Conservation (phyloP, 169 alveolate genomes). For the Perkinsus olseni region DNA sequence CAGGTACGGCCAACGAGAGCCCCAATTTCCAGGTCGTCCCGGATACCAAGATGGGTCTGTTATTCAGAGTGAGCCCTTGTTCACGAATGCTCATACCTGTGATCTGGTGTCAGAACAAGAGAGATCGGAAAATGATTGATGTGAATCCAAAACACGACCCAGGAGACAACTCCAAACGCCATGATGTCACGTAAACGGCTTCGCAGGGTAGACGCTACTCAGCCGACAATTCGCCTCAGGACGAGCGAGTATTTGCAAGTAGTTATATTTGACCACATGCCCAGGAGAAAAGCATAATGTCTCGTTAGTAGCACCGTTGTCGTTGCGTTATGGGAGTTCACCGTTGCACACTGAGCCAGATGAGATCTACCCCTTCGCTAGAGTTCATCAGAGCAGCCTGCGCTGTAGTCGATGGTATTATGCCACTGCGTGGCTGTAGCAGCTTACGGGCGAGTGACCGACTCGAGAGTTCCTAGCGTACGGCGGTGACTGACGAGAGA, state of each 20-base stretch:
- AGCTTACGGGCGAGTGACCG: too few relatives aligned
- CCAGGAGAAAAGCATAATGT: conserved; percentile 48
- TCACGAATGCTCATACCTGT: not conserved
- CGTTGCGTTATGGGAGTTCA: not conserved
- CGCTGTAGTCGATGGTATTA: too few relatives aligned
- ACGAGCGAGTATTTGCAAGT: conserved; percentile 55
- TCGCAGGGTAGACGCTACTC: not conserved
- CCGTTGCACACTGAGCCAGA: too few relatives aligned
- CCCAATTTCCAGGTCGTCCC: conserved; percentile 83
- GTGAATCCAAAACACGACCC: conserved; percentile 70
- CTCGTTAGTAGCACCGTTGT: not conserved
- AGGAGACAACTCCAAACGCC: conserved; percentile 71
- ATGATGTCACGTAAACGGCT: conserved; percentile 34
- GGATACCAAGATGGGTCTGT: conserved; percentile 65
- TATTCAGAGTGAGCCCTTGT: conserved; percentile 35
- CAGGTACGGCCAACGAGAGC: conserved; percentile 58
- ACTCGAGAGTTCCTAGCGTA: too few relatives aligned
- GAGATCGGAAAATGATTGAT: conserved; percentile 78
- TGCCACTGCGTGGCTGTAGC: too few relatives aligned
- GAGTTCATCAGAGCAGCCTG: too few relatives aligned
- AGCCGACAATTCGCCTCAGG: not conserved
- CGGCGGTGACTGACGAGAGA: too few relatives aligned
- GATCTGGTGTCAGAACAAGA: conserved; percentile 50
- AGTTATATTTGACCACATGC: conserved; percentile 65
- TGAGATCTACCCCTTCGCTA: too few relatives aligned